These are phyloP conservation scores for Exophiala mesophila DNA, from an alignment of 2,329 filamentous ascomycete species.

Conservation along the genomic window DNA sequence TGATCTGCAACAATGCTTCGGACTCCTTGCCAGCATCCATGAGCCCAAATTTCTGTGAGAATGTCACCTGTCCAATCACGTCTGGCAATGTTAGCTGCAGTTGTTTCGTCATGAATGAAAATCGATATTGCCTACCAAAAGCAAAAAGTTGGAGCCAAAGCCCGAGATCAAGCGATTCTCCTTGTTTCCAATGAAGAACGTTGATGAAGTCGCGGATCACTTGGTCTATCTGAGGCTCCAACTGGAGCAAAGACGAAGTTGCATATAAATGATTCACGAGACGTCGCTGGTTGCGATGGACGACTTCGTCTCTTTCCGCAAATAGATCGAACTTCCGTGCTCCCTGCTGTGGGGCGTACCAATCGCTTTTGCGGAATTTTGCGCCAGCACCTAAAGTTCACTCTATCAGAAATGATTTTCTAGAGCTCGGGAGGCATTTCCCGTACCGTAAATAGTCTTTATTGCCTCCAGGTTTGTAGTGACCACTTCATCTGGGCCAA, in stretches of 20 bases:
- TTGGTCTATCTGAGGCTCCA: not conserved
- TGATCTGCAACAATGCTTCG: not conserved
- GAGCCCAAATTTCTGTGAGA: conserved; percentile 38
- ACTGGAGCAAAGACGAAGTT: not conserved
- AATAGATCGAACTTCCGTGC: not conserved
- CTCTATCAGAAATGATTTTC: not conserved
- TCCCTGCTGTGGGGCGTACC: not conserved
- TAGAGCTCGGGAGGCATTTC: not conserved
- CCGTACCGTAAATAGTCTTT: conserved; percentile 1
- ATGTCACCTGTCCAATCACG: conserved; percentile 37
- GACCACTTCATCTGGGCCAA: not conserved
- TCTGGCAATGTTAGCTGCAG: conserved; percentile 24
- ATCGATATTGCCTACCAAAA: not conserved
- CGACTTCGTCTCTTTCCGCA: not conserved
- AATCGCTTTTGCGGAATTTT: not conserved
- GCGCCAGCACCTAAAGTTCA: not conserved
- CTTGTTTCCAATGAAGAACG: not conserved
- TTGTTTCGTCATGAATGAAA: not conserved
- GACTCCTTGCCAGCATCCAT: conserved; percentile 36
- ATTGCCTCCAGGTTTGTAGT: not conserved
- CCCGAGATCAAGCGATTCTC: not conserved
- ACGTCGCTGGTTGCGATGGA: not conserved
- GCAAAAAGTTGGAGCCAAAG: not conserved
- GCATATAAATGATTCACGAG: not conserved
- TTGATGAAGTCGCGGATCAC: not conserved